Evolutionary conservation across 768 basidiomycete species (phyloP).

Genomic region (Hericium coralloides): DNA sequence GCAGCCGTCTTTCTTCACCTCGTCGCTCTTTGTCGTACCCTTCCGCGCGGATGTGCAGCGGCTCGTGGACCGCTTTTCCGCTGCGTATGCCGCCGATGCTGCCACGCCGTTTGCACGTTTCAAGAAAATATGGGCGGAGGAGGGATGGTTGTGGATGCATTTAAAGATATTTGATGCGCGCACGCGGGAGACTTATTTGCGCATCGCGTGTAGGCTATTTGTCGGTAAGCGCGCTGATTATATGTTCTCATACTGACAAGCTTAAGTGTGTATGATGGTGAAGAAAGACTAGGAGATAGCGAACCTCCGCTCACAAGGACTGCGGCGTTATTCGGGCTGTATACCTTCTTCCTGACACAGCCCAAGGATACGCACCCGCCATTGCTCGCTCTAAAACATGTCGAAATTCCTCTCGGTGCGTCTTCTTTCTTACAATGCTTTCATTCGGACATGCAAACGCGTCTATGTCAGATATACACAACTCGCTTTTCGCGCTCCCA

Average conservation of each 20-base stretch:
- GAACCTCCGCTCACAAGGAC: constrained; percentile 47
- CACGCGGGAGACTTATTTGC: constrained; percentile 54
- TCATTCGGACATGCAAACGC: not conserved
- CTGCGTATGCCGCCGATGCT: constrained; percentile 30
- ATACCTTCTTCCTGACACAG: constrained; percentile 64
- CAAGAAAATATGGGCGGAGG: constrained; percentile 56
- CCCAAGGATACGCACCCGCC: constrained; percentile 44
- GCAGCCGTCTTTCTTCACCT: constrained; percentile 74
- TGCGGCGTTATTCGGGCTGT: constrained; percentile 59
- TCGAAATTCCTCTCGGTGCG: constrained; percentile 55
- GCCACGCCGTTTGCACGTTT: constrained; percentile 57
- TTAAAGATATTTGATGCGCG: constrained; percentile 65
- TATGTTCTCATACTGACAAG: not conserved
- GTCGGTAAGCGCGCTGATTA: constrained; percentile 37
- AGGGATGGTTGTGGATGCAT: constrained; percentile 72
- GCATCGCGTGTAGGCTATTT: constrained; percentile 52
- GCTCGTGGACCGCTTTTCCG: constrained; percentile 44
- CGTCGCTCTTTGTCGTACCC: constrained; percentile 58
- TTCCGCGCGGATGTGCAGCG: constrained; percentile 54
- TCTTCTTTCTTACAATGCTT: not conserved
- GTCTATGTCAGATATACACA: constrained; percentile 46
- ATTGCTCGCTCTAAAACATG: constrained; percentile 40
- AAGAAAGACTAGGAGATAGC: constrained; percentile 45
- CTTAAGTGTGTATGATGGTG: not conserved
- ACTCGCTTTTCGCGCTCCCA: constrained; percentile 40